Evolutionary conservation across 495 filamentous ascomycete genomes (phyloP), one percentile per base, ranked within the genome.

Genomic region (Aspergillus incahuasiensis): DNA sequence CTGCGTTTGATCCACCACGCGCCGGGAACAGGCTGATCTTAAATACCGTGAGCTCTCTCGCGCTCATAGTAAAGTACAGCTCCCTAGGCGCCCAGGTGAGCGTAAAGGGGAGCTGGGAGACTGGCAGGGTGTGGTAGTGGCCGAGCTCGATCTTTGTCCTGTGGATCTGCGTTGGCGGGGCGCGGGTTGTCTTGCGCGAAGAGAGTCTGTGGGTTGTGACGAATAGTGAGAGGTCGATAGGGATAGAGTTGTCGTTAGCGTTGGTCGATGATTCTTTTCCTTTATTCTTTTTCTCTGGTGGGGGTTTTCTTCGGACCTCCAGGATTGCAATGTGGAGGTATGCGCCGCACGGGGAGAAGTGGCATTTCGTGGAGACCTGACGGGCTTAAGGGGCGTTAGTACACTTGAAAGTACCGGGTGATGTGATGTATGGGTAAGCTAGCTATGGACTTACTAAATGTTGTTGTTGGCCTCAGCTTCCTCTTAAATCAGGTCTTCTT

Each of bases 321-420:
- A 53, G 41, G 20, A 34, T 34, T 0, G 50, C 50, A 32, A 53
- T 39, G 19, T 53, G 50, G 39, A 53, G 39, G 39, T 53, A 21
- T 18, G 32, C 19, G 0, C 50, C 50, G 39, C 34, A 20, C 11
- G 12, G 39, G 15, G 50, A 43, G 39, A 53, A 53, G 22, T 53
- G 39, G 5, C n/a, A 20, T 15, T 53, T 53, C 15, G 34, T 43
- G 7, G 44, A 43, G 1, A 53, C 9, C 16, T 53, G 50, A 18
- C 50, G 41, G 21, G 50, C 50, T 53, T 5, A 20, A 6, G 28
- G 22, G 9, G 12, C 3, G 18, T 42, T 42, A 42, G 39, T 42
- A 43, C 2, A 9, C 6, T 22, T 2, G 19, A 43, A n/a, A 18
- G 19, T 5, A 4, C 3, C 1, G 5, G 16, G 15, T 15, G n/a